Evolutionary conservation across 148 eudicot species (phyloP), one percentile per base, ranked within the genome.

Genomic region (Rhododendron molle): DNA sequence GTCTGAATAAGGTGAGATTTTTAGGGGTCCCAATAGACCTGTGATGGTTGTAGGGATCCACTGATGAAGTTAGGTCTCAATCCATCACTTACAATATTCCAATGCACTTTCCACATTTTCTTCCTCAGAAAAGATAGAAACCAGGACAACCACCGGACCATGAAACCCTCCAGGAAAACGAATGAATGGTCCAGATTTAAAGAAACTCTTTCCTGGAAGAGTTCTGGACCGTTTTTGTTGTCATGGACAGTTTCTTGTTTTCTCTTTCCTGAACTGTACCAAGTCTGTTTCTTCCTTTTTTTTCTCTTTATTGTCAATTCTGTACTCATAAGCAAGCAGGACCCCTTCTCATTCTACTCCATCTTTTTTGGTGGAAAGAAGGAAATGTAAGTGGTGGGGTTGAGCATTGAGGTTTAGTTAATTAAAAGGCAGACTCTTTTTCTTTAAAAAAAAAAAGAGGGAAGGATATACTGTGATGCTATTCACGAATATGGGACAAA

Each of bases 61-160:
- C 46, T 5, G 30, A 86, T 36, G 71, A 81, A 71, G 87, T 52
- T 86, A 86, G 84, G 84, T 81, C 40, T 56, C 43, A 69, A 15
- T 20, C 58, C 81, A 81, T 81, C 81, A 73, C 20, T 60, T 44
- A 85, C 34, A 78, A 77, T 26, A 52, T 32, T 56, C 21, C 83
- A 56, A 36, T 36, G 72, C 38, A 71, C 28, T 56, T 62, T 56
- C 46, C 43, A 38, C 10, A 34, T 54, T 54, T 16, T 54, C 10
- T 32, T 15, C 21, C 11, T 30, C 44, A 5, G 44, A 40, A 40
- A 40, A 40, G 44, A 40, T 40, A 40, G 44, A 40, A 40, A 40
- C 44, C 7, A 40, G 44, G 44, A 40, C 44, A 40, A 40, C 44
- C 44, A 40, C 44, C 43, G 44, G 44, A 40, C 44, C 44, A 5